Base-by-base conservation (phyloP, 1,284 basidiomycete species). In the Rhodotorula sp. region DNA sequence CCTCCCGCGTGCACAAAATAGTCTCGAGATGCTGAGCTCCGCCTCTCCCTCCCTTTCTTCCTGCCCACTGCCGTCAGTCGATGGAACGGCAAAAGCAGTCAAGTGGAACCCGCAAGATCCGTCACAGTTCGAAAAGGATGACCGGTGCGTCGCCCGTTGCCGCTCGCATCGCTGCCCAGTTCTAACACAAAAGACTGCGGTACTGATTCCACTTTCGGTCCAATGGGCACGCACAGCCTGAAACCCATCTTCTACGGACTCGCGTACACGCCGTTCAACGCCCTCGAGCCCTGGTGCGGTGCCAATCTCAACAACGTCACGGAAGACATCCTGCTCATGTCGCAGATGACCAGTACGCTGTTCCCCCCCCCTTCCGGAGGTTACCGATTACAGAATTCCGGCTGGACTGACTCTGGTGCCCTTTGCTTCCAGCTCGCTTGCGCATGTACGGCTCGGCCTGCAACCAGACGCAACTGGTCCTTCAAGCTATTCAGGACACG, bases 401-500 rank as follows among this genome's bases (percentile, higher is more conserved):
- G 4, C 43, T 14, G 1, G 3, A 20, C 3, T 29, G 52, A 54
- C 23, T 12, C 52, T 14, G 52, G 23, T n/a, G n/a, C n/a, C n/a
- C n/a, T 34, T 8, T 29, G 26, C 29, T 2, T 26, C 6, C 54
- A 72, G 72, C 71, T 47, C 73, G 70, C 1, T 52, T 78, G 26
- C 63, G 74, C 43, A 72, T 70, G 49, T 78, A 78, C 73, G 81
- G 81, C 15, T 73, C 66, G 2, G 87, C 86, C 72, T 87, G 86
- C 78, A 84, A 85, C 74, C 83, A 84, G 56, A 84, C 85, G 5
- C 82, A 83, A 20, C 76, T 86, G 31, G 84, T 86, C 3, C 85
- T 93, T 51, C 87, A 91, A 76, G 92, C 91, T 1, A 91, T 99
- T 80, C 85, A 90, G 79, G 87, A 89, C 78, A 96, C 93, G 62